Evolutionary conservation across 257 asterid genomes (phyloP).

Genomic region (Thymus quinquecostatus): DNA sequence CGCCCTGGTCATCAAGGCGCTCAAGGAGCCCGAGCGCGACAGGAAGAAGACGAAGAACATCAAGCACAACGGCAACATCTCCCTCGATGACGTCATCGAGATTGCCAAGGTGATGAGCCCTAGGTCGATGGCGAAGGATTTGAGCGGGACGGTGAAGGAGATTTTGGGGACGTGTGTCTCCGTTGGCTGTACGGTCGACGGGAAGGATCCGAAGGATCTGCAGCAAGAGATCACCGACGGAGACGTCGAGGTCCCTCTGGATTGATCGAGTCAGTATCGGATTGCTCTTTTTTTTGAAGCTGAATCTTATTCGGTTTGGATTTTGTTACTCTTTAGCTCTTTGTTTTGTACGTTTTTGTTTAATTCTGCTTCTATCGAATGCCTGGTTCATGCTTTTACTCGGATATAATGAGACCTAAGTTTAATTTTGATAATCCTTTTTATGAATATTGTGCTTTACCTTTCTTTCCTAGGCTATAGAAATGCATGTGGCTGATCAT

Average conservation of each 20-base stretch:
- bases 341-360: slow-evolving; percentile 3
- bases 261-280: slow-evolving; percentile 31
- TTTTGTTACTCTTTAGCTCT: slow-evolving; percentile 21
- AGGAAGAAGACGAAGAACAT: slow-evolving; percentile 69
- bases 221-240: slow-evolving; percentile 72
- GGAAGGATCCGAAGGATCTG: slow-evolving; percentile 72
- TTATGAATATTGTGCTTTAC: no score
- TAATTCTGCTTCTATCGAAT: slow-evolving; percentile 21
- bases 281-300: neutral
- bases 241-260: slow-evolving; percentile 61
- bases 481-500: no score
- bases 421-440: slow-evolving; percentile 16
- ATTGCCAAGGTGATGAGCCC: slow-evolving; percentile 63
- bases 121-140: slow-evolving; percentile 68
- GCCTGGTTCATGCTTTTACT: slow-evolving; percentile 19
- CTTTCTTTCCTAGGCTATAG: no score
- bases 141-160: slow-evolving; percentile 75
- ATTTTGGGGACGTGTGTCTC: slow-evolving; percentile 72
- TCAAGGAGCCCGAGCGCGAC: slow-evolving; percentile 76
- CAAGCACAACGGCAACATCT: slow-evolving; percentile 68
- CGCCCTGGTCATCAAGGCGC: slow-evolving; percentile 69
- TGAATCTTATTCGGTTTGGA: slow-evolving; percentile 19
- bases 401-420: slow-evolving; percentile 12
- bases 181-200: slow-evolving; percentile 73
- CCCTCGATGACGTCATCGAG: slow-evolving; percentile 71